phyloP scores from a whole-genome alignment of 176 grass and related monocot species.

The Guadua angustifolia region DNA sequence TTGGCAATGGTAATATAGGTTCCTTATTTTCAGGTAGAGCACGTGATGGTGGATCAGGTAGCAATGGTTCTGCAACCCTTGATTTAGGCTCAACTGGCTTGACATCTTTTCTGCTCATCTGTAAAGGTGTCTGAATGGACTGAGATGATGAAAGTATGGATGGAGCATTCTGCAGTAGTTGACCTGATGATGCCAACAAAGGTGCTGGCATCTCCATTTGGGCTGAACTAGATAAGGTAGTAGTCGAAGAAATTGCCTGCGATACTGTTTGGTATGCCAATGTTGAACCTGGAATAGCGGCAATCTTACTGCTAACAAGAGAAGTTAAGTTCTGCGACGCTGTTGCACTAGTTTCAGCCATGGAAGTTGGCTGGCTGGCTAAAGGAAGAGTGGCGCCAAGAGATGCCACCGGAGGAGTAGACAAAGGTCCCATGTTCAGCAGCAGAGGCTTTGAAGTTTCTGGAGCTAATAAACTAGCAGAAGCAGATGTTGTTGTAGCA shows the following conservation, averaged over 20 bases:
- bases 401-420: constrained; percentile 50
- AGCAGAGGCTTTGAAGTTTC: constrained; percentile 58
- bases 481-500: constrained; percentile 48
- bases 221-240: constrained; percentile 52
- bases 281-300: constrained; percentile 43
- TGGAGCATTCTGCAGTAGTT: constrained; percentile 59
- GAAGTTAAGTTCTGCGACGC: constrained; percentile 41
- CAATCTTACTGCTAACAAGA: constrained; percentile 48
- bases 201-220: constrained; percentile 53
- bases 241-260: constrained; percentile 45
- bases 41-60: constrained; percentile 58
- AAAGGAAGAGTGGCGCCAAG: constrained; percentile 51
- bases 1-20: constrained; percentile 81
- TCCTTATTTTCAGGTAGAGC: constrained; percentile 61
- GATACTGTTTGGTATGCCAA: constrained; percentile 56
- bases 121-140: constrained; percentile 54
- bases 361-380: constrained; percentile 52
- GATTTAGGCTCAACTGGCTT: constrained; percentile 50
- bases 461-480: constrained; percentile 47
- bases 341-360: constrained; percentile 50
- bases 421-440: constrained; percentile 49
- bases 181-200: constrained; percentile 58
- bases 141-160: constrained; percentile 61
- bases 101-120: constrained; percentile 48
- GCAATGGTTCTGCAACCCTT: constrained; percentile 51